These are phyloP conservation scores for Eucalyptus polybractea DNA, from an alignment of 345 rosid genomes.

Conservation along the genomic window DNA sequence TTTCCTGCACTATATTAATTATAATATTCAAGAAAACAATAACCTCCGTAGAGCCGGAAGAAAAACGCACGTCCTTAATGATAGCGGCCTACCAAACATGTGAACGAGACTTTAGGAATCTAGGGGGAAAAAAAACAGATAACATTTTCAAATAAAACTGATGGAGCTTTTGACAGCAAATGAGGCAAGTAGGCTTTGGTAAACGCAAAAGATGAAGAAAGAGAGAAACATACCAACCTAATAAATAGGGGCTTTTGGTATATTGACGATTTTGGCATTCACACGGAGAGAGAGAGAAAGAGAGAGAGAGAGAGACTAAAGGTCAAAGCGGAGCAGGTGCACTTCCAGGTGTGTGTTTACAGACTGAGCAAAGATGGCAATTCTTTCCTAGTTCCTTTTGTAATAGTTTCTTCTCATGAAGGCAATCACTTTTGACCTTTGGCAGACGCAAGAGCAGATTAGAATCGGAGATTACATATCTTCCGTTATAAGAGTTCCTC, in stretches of 20 bases:
- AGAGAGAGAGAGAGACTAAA: neutral
- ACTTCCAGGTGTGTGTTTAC: neutral
- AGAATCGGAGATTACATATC: neutral
- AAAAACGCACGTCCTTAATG: neutral
- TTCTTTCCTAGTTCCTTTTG: neutral
- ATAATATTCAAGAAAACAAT: neutral
- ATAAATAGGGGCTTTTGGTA: neutral
- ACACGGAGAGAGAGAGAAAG: neutral
- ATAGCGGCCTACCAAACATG: neutral
- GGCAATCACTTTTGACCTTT: neutral
- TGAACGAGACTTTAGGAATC: neutral
- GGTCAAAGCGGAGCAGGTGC: neutral
- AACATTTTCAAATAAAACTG: neutral
- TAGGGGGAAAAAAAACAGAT: neutral
- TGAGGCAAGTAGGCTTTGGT: neutral
- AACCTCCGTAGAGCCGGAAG: neutral
- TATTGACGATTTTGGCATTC: neutral
- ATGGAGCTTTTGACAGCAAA: neutral
- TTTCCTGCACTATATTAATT: neutral
- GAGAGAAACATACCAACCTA: neutral
- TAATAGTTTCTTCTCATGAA: neutral
- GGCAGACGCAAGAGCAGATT: neutral
- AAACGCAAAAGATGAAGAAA: neutral
- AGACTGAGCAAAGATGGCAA: neutral
- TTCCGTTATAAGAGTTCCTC: neutral